A percentile compares a stretch with the other conserved stretches of the same genome.
These are phyloP conservation scores for Corrigiola litoralis DNA, from an alignment of 179 eudicot species.

Conservation along the genomic window DNA sequence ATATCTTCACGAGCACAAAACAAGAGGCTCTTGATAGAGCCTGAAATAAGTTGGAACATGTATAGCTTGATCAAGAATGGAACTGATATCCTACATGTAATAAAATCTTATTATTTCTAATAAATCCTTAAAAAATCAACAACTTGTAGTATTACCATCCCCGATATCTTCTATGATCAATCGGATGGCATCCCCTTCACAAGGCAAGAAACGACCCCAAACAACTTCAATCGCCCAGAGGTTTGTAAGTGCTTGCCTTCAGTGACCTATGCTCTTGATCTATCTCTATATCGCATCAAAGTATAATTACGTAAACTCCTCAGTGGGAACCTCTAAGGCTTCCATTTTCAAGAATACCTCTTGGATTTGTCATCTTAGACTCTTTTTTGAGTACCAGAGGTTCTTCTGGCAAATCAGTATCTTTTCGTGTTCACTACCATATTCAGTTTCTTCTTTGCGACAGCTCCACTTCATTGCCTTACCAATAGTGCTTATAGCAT, in stretches of 20 bases:
- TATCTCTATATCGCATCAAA: slow-evolving; percentile 1
- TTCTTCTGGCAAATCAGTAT: slow-evolving; percentile 75
- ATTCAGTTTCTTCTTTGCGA: slow-evolving; percentile 59
- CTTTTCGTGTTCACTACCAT: slow-evolving; percentile 56
- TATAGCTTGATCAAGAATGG: slow-evolving; percentile 5
- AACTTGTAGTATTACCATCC: slow-evolving; percentile 8
- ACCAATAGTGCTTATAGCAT: slow-evolving; percentile 48
- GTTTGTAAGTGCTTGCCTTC: slow-evolving; percentile 13
- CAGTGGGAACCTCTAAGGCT: not conserved
- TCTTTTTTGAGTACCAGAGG: slow-evolving; percentile 66
- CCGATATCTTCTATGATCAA: slow-evolving; percentile 15
- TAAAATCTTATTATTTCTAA: slow-evolving; percentile 8
- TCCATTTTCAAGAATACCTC: not conserved
- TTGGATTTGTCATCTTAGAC: slow-evolving; percentile 33
- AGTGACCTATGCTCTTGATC: slow-evolving; percentile 18
- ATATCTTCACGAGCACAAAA: slow-evolving; percentile 3
- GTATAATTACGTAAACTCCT: not conserved
- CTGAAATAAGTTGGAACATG: not conserved
- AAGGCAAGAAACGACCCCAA: not conserved
- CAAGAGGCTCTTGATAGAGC: not conserved
- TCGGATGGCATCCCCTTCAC: slow-evolving; percentile 1
- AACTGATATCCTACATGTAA: slow-evolving; percentile 10
- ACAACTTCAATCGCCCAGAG: not conserved
- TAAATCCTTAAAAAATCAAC: not conserved
- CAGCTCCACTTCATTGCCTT: slow-evolving; percentile 79